phyloP scores from a whole-genome alignment of 2,329 filamentous ascomycete genomes.

The Cladophialophora carrionii region DNA sequence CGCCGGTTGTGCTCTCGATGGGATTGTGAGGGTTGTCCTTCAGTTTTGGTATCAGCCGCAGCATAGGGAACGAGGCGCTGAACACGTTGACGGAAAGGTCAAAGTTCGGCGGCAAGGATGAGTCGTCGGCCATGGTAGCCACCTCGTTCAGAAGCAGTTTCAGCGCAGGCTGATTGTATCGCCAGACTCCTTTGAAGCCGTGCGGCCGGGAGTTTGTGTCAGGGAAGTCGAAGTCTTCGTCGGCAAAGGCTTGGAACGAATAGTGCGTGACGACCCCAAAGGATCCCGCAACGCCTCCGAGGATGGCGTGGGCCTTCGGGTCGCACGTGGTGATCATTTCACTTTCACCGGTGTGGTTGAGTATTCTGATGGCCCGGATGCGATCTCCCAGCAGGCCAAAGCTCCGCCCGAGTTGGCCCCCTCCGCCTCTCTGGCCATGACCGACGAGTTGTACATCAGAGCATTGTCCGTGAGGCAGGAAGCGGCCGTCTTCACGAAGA shows the following conservation, averaged over 20 bases:
- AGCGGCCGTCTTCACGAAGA: not conserved
- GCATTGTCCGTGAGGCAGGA: constrained; percentile 4
- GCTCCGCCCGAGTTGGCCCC: not conserved
- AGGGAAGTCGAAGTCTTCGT: not conserved
- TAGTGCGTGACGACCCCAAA: constrained; percentile 6
- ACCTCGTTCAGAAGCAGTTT: not conserved
- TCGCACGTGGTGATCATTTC: not conserved
- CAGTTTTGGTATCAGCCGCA: not conserved
- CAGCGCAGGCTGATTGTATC: not conserved
- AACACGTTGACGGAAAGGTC: not conserved
- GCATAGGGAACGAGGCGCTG: not conserved
- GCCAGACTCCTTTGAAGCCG: constrained; percentile 1
- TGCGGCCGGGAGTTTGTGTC: not conserved
- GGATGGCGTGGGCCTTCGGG: not conserved
- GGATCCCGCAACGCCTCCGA: not conserved
- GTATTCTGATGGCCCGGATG: not conserved
- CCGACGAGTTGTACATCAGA: not conserved
- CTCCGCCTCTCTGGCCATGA: not conserved
- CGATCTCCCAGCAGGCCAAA: constrained; percentile 1
- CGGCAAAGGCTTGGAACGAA: not conserved
- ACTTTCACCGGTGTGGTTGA: not conserved
- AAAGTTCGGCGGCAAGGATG: not conserved
- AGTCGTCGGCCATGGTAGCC: not conserved
- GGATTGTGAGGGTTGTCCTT: not conserved
- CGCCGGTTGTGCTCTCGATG: not conserved